These are phyloP conservation scores for Pleurotus citrinopileatus DNA, from an alignment of 768 basidiomycete genomes.

Conservation along the genomic window DNA sequence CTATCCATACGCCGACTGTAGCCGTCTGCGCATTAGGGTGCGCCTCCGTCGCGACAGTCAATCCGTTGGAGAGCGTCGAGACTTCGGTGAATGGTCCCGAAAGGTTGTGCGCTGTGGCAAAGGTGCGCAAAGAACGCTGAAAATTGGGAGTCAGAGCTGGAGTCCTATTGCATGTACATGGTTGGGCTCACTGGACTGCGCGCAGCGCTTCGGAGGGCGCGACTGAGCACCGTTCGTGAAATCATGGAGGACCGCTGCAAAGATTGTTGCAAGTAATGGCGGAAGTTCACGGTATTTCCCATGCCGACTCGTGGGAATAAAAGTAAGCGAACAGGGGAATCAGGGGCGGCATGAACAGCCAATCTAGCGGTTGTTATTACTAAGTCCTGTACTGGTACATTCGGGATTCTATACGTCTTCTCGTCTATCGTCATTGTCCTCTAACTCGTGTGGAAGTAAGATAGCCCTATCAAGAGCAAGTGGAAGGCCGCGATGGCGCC, in stretches of 20 bases:
- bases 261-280: not conserved
- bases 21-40: conserved; percentile 92
- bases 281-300: conserved; percentile 8
- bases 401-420: not conserved
- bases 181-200: conserved; percentile 33
- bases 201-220: conserved; percentile 37
- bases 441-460: not conserved
- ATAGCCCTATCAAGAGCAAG: conserved; percentile 3
- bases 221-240: conserved; percentile 40
- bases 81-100: conserved; percentile 82
- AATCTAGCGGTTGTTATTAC: no score
- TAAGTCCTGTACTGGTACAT: not conserved
- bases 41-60: conserved; percentile 92
- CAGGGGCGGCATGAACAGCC: no score
- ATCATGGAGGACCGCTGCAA: conserved; percentile 24
- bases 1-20: conserved; percentile 99
- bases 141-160: conserved; percentile 2
- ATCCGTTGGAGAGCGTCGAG: conserved; percentile 90
- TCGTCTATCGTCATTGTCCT: not conserved
- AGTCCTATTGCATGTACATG: not conserved
- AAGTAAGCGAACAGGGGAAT: no score
- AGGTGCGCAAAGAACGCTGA: conserved; percentile 60
- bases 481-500: conserved; percentile 4
- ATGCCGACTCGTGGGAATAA: conserved; percentile 3
- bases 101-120: conserved; percentile 69